Percentiles rank a stretch among this genome's conserved stretches.
These are phyloP conservation scores for Diaporthe citri DNA, from an alignment of 2,329 filamentous ascomycete species.

Conservation along the genomic window DNA sequence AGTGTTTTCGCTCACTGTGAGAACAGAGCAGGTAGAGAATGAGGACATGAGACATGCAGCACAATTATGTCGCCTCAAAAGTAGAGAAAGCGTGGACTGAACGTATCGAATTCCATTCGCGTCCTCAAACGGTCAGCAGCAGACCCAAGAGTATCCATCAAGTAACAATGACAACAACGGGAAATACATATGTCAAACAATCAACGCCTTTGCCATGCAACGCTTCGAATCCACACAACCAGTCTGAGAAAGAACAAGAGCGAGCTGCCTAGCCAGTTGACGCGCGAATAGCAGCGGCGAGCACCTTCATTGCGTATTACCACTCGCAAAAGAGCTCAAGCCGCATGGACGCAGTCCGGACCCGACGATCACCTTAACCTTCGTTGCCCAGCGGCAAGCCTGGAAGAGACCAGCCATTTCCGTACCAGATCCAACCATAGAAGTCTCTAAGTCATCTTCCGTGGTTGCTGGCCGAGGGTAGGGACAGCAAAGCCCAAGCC, in stretches of 20 bases:
- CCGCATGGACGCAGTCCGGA: not conserved
- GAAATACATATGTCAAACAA: not conserved
- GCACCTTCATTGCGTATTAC: conserved; percentile 10
- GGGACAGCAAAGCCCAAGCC: not conserved
- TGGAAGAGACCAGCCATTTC: conserved; percentile 10
- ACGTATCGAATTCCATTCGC: not conserved
- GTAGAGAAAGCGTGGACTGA: not conserved
- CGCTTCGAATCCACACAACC: conserved; percentile 1
- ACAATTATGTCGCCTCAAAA: not conserved
- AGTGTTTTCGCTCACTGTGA: not conserved
- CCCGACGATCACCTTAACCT: conserved; percentile 19
- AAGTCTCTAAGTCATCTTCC: not conserved
- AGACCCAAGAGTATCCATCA: not conserved
- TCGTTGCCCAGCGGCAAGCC: conserved; percentile 3
- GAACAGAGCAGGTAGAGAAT: not conserved
- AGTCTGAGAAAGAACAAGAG: not conserved
- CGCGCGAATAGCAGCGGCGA: not conserved
- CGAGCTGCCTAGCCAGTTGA: not conserved
- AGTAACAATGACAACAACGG: not conserved
- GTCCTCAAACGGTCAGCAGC: not conserved
- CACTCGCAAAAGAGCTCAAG: conserved; percentile 6
- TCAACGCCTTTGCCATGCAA: conserved; percentile 22
- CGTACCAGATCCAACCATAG: not conserved
- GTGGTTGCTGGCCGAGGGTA: not conserved
- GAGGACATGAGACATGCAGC: not conserved